These are phyloP conservation scores for Diplodia mutila DNA, from an alignment of 2,329 filamentous ascomycete species.

Conservation along the genomic window DNA sequence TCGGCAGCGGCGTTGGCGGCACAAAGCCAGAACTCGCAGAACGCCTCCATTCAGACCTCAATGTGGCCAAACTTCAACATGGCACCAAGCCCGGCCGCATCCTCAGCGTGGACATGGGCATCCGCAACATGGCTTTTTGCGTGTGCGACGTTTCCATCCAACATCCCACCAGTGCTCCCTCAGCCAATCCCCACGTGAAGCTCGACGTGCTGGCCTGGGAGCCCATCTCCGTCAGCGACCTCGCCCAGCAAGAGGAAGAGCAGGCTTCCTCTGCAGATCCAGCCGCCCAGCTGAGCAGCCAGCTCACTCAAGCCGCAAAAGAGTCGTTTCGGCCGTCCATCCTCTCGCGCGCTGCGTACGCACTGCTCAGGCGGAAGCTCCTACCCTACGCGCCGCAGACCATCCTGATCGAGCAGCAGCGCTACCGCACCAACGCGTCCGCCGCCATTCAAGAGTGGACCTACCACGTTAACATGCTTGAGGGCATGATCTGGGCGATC, in stretches of 20 bases:
- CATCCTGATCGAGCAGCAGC: constrained; percentile 70
- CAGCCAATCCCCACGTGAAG: not conserved
- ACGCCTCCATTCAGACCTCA: constrained; percentile 53
- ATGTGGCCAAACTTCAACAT: constrained; percentile 7
- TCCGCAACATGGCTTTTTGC: constrained; percentile 78
- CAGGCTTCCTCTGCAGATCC: not conserved
- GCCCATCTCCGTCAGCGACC: constrained; percentile 22
- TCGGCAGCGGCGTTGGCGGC: constrained; percentile 63
- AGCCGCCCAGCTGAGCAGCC: constrained; percentile 7
- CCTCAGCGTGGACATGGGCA: constrained; percentile 82
- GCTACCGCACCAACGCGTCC: constrained; percentile 66
- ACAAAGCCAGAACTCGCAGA: constrained; percentile 60
- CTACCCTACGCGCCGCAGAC: constrained; percentile 63
- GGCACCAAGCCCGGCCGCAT: constrained; percentile 51
- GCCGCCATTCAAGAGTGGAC: constrained; percentile 79
- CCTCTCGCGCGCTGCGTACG: constrained; percentile 61
- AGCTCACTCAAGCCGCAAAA: constrained; percentile 1
- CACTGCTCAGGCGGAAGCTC: constrained; percentile 55
- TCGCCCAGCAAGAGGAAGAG: constrained; percentile 6
- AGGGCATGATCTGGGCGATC: constrained; percentile 77
- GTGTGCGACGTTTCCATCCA: constrained; percentile 52
- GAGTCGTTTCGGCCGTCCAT: constrained; percentile 58
- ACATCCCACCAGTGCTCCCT: not conserved
- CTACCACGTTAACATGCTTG: constrained; percentile 77
- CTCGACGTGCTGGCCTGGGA: constrained; percentile 19